These are phyloP conservation scores for Salix suchowensis DNA, from an alignment of 345 rosid species.

Conservation along the genomic window DNA sequence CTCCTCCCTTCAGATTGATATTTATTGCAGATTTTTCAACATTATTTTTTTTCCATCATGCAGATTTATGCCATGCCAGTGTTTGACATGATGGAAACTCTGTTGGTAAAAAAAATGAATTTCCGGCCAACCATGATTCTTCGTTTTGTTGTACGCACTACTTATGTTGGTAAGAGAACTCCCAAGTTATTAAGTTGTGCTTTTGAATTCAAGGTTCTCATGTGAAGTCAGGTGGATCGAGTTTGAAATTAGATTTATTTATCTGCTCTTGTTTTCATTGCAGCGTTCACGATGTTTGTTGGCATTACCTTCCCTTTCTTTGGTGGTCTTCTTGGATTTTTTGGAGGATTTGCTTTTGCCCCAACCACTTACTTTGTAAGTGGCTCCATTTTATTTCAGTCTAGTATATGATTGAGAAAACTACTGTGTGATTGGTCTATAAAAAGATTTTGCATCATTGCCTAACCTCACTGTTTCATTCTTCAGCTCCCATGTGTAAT, in stretches of 20 bases:
- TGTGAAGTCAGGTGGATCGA: neutral
- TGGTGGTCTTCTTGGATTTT: slow-evolving; percentile 22
- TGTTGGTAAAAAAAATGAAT: slow-evolving; percentile 20
- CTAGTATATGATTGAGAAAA: neutral
- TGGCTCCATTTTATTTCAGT: neutral
- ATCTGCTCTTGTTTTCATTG: neutral
- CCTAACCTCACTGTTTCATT: neutral
- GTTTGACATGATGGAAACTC: slow-evolving; percentile 31
- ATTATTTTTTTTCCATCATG: neutral
- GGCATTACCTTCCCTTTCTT: slow-evolving; percentile 32
- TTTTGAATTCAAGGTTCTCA: neutral
- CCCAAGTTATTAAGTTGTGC: neutral
- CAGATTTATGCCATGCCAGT: slow-evolving; percentile 32
- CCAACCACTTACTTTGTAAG: slow-evolving; percentile 34
- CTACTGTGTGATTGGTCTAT: neutral
- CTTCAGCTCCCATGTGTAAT: slow-evolving; percentile 28
- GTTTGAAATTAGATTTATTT: neutral
- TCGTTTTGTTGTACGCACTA: slow-evolving; percentile 17
- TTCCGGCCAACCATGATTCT: slow-evolving; percentile 18
- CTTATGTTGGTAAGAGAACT: slow-evolving; percentile 25
- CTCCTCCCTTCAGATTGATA: neutral
- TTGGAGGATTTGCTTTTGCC: slow-evolving; percentile 34
- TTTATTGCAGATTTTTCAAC: neutral
- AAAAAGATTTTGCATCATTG: neutral
- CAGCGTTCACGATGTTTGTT: slow-evolving; percentile 28